phyloP scores from a whole-genome alignment of 176 grass and related monocot species.

The Zea luxurians region DNA sequence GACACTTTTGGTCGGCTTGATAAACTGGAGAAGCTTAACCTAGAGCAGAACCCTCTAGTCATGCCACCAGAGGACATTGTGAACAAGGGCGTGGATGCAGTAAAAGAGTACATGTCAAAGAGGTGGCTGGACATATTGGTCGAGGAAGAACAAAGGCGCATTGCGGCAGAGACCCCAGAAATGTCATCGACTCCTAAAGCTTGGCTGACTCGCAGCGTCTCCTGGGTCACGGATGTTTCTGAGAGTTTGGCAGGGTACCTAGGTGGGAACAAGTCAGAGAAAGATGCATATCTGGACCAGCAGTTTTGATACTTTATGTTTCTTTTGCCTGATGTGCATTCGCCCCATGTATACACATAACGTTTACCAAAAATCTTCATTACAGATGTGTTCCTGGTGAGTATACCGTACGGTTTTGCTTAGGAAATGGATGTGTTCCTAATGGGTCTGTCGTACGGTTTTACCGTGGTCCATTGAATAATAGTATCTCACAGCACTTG shows the following conservation, averaged over 20 bases:
- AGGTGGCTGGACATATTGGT: constrained; percentile 60
- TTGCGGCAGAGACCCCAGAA: constrained; percentile 47
- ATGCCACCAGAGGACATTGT: constrained; percentile 62
- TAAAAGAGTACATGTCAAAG: constrained; percentile 81
- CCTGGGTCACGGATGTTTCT: constrained; percentile 61
- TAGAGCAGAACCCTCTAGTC: constrained; percentile 80
- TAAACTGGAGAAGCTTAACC: constrained; percentile 80
- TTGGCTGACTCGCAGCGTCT: constrained; percentile 70
- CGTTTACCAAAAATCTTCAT: background rate
- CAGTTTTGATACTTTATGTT: constrained; percentile 54
- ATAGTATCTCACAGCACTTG: background rate
- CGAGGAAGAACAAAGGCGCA: constrained; percentile 59
- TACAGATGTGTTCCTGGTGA: constrained; percentile 6
- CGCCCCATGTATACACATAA: constrained; percentile 38
- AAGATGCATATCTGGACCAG: constrained; percentile 67
- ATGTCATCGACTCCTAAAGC: constrained; percentile 40
- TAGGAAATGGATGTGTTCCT: background rate
- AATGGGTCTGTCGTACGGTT: background rate
- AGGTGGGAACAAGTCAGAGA: constrained; percentile 41
- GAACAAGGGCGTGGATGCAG: constrained; percentile 48
- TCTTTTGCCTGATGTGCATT: constrained; percentile 2
- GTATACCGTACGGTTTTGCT: background rate
- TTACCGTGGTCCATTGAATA: constrained; percentile 25
- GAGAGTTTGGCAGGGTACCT: constrained; percentile 62
- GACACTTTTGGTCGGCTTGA: constrained; percentile 70